Percentiles rank a stretch among this genome's conserved stretches.
These are phyloP conservation scores for Colletotrichum ledebouriae DNA, from an alignment of 2,329 filamentous ascomycete genomes.

Conservation along the genomic window DNA sequence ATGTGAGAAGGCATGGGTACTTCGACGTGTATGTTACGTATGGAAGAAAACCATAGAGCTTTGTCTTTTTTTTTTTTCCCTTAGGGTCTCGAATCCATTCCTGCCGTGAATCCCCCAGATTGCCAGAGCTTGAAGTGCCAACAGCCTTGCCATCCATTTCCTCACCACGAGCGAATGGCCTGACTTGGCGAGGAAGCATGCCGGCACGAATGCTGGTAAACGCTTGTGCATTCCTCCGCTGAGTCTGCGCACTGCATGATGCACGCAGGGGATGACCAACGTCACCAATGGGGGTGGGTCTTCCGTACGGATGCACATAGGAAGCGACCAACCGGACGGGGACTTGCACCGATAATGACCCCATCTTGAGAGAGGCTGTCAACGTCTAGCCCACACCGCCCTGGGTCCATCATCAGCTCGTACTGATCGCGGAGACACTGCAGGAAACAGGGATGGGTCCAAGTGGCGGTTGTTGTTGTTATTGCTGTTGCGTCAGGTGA, in stretches of 20 bases:
- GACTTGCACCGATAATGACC: no score
- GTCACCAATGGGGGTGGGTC: not conserved
- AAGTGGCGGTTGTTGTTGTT: not conserved
- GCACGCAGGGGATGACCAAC: not conserved
- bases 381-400: no score
- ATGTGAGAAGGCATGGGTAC: constrained; percentile 42
- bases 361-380: no score
- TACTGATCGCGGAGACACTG: not conserved
- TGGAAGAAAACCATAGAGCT: constrained; percentile 36
- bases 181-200: not conserved
- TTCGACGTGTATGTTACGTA: constrained; percentile 44
- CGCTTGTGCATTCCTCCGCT: not conserved
- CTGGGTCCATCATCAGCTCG: not conserved
- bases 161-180: not conserved
- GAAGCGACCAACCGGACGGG: no score
- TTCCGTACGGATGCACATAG: no score
- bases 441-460: not conserved
- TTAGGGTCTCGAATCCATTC: not conserved
- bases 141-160: not conserved
- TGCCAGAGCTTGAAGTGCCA: no score
- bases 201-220: constrained; percentile 19
- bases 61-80: no score
- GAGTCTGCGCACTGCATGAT: not conserved
- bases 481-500: constrained; percentile 1
- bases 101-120: not conserved